phyloP scores from a whole-genome alignment of 441 rosid genomes.

The Corymbia calophylla region DNA sequence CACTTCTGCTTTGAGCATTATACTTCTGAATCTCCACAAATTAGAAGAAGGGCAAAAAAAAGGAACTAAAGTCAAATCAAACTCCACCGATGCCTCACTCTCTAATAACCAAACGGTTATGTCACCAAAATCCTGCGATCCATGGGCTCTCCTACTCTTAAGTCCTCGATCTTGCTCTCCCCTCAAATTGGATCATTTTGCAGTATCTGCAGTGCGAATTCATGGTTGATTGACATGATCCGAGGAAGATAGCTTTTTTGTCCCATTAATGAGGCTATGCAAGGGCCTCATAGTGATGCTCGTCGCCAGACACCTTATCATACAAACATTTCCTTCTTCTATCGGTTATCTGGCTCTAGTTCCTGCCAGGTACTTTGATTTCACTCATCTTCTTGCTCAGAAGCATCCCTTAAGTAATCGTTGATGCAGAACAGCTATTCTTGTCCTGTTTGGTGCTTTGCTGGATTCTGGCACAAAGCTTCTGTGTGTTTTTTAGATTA shows the following conservation, averaged over 20 bases:
- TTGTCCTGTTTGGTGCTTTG: background rate
- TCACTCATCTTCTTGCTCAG: background rate
- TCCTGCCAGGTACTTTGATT: constrained; percentile 61
- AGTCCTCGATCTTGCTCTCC: background rate
- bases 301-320: constrained; percentile 55
- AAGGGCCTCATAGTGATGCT: constrained; percentile 80
- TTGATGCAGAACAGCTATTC: background rate
- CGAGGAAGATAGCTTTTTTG: constrained; percentile 53
- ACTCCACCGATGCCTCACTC: background rate
- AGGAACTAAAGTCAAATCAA: background rate
- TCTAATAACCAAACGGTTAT: background rate
- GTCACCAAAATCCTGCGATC: background rate
- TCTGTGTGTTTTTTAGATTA: background rate
- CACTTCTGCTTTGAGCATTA: background rate
- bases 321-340: constrained; percentile 67
- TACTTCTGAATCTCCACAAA: background rate
- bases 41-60: background rate
- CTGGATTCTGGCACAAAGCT: background rate
- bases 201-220: background rate
- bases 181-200: background rate
- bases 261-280: constrained; percentile 78
- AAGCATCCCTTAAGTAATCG: background rate
- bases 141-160: background rate
- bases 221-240: background rate
- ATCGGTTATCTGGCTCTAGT: constrained; percentile 69